phyloP scores from a whole-genome alignment of 208 protist species.

The Borovskyia barvae region DNA sequence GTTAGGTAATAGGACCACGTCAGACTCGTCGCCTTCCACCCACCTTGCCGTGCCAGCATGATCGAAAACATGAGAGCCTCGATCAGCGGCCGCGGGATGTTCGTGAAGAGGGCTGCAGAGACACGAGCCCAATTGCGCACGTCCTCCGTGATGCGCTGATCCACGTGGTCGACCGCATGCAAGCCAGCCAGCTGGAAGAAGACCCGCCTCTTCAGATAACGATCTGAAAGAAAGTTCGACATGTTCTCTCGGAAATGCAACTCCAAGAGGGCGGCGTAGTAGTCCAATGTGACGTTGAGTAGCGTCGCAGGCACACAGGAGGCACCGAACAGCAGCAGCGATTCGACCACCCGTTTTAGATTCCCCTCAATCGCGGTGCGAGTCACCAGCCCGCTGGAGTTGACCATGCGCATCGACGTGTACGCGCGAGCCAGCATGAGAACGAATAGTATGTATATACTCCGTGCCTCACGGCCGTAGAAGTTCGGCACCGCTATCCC shows the following conservation, averaged over 20 bases:
- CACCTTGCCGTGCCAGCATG: conserved; percentile 27
- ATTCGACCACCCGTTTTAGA: conserved; percentile 15
- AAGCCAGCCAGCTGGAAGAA: conserved; percentile 67
- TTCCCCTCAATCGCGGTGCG: conserved; percentile 35
- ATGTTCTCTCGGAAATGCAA: conserved; percentile 68
- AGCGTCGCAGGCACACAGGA: conserved; percentile 49
- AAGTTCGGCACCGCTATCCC: conserved; percentile 45
- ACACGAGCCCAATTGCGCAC: conserved; percentile 42
- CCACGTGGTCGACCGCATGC: conserved; percentile 45
- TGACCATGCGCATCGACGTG: conserved; percentile 40
- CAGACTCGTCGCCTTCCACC: conserved; percentile 19
- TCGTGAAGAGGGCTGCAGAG: conserved; percentile 31
- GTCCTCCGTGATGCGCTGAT: conserved; percentile 73
- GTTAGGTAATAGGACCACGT: conserved; percentile 46
- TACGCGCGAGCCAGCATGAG: conserved; percentile 47
- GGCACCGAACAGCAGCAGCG: conserved; percentile 27
- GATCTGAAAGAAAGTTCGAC: conserved; percentile 43
- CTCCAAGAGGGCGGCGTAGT: conserved; percentile 47
- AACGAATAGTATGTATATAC: conserved; percentile 30
- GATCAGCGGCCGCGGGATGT: conserved; percentile 49
- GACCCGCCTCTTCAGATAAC: conserved; percentile 59
- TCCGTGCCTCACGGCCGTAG: conserved; percentile 30
- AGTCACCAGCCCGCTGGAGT: conserved; percentile 27
- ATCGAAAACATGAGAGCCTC: conserved; percentile 56
- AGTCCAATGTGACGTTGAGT: conserved; percentile 54